Percentiles rank a stretch among this genome's conserved stretches.
These are phyloP conservation scores for Populus hybrid DNA, from an alignment of 441 rosid genomes.

Conservation along the genomic window DNA sequence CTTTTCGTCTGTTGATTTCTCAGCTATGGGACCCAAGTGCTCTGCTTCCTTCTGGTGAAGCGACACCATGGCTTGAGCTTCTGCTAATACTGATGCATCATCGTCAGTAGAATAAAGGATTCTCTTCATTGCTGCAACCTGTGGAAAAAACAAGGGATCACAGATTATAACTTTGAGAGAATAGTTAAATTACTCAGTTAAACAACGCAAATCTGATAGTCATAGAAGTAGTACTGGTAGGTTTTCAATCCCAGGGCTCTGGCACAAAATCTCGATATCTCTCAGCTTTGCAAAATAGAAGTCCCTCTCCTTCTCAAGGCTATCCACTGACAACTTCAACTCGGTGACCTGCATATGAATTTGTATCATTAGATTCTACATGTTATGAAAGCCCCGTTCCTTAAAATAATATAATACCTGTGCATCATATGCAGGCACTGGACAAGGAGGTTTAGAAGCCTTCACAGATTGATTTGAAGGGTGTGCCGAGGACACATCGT, in stretches of 20 bases:
- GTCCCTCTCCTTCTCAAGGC: slow-evolving; percentile 96
- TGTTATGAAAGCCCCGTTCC: neutral
- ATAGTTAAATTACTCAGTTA: neutral
- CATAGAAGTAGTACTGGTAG: slow-evolving; percentile 42
- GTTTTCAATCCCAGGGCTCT: slow-evolving; percentile 59
- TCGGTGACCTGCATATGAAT: slow-evolving; percentile 66
- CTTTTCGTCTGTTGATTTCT: slow-evolving; percentile 66
- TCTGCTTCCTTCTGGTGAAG: slow-evolving; percentile 36
- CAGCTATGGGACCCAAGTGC: slow-evolving; percentile 62
- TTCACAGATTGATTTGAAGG: slow-evolving; percentile 44
- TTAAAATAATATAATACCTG: slow-evolving; percentile 41
- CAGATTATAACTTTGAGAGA: neutral
- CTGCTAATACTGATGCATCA: slow-evolving; percentile 56
- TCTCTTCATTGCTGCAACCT: slow-evolving; percentile 74
- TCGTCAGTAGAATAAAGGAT: slow-evolving; percentile 80
- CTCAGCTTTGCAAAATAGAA: slow-evolving; percentile 86
- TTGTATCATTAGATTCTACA: slow-evolving; percentile 14
- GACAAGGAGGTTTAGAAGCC: slow-evolving; percentile 47
- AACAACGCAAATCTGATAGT: neutral
- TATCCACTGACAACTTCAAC: slow-evolving; percentile 85
- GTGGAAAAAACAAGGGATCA: slow-evolving; percentile 11
- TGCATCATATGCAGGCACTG: slow-evolving; percentile 65
- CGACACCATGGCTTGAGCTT: slow-evolving; percentile 65
- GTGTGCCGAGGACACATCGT: slow-evolving; percentile 41
- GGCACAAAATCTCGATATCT: slow-evolving; percentile 88